phyloP scores from a whole-genome alignment of 139 green algal species.

The Picochlorum sp. region DNA sequence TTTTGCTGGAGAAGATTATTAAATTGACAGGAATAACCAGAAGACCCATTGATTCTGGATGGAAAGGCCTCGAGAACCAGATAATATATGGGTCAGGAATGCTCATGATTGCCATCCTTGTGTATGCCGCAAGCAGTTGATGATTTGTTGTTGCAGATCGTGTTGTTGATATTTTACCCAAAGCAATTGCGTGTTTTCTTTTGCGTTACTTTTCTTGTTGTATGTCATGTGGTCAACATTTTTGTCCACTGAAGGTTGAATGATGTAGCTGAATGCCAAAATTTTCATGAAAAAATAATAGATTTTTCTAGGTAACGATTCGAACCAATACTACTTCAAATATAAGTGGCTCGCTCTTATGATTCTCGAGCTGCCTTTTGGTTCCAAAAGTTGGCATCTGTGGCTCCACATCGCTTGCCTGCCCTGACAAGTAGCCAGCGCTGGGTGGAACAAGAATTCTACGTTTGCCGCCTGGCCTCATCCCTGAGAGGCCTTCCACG shows the following conservation, averaged over 20 bases:
- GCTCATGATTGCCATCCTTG: too few species aligned
- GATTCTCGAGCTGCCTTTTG: constrained; percentile 65
- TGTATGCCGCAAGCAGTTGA: too few species aligned
- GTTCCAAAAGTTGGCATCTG: constrained; percentile 70
- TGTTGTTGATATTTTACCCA: background rate
- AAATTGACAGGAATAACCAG: too few species aligned
- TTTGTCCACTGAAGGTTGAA: too few species aligned
- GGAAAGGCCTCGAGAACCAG: background rate
- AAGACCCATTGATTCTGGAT: background rate
- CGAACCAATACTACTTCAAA: constrained; percentile 74
- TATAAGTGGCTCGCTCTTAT: constrained; percentile 62
- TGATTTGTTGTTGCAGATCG: background rate
- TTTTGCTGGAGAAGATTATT: too few species aligned
- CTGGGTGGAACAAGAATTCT: constrained; percentile 52
- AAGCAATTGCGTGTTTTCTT: background rate
- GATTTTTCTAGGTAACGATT: constrained; percentile 24
- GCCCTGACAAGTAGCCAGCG: constrained; percentile 38
- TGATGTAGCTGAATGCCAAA: too few species aligned
- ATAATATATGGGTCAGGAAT: background rate
- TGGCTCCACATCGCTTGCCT: constrained; percentile 20
- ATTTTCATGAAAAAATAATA: too few species aligned
- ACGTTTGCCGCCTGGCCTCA: constrained; percentile 51
- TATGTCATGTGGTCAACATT: too few species aligned
- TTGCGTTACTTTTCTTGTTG: too few species aligned
- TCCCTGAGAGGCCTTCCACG: constrained; percentile 39